Base-by-base conservation (phyloP, 2,329 filamentous ascomycete genomes). In the Neodidymelliopsis sp. region DNA sequence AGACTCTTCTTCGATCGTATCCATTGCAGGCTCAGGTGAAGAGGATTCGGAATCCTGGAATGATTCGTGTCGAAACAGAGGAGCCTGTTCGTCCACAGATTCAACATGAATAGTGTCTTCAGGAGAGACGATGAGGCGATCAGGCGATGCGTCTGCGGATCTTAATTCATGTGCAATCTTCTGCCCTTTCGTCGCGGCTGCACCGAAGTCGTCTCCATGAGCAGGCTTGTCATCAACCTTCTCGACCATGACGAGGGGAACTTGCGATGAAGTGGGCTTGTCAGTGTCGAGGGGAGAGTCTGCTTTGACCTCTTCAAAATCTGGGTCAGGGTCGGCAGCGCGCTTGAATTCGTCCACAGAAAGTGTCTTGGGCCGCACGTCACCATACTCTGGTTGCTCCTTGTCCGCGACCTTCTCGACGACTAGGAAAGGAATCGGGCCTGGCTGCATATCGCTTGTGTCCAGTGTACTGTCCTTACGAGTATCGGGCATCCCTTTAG, bases 171-270 rank as follows among this genome's bases (percentile, higher is more conserved):
- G 65, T 2, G 72, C 69, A 29, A 69, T 52, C 37, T 69, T 70
- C 44, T 75, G 69, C 23, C 55, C 59, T 37, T 46, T 45, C 4
- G 69, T 73, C 18, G 70, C 69, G 34, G 63, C 45, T 6, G 59
- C 34, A 6, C 69, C 70, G 51, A 74, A 68, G 51, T 74, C 69
- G 31, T 75, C 71, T 10, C 67, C 71, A 61, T 68, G 56, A 9
- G 57, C 59, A 15, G 69, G 70, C 36, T 62, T 50, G 5, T 63
- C 54, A 35, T 74, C 71, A 1, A 62, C 63, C 49, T 74, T 71
- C 49, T 75, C 72, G 13, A 74, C 58, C 11, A 71, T 53, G 10
- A 73, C 34, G 8, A 55, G 47, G 6, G 72, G 71, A 5, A 64
- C 39, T 12, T 54, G 39, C 18, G 49, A 35, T 11, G 51, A 29